phyloP scores from a whole-genome alignment of 257 asterid species.

The Knoxia roxburghii region DNA sequence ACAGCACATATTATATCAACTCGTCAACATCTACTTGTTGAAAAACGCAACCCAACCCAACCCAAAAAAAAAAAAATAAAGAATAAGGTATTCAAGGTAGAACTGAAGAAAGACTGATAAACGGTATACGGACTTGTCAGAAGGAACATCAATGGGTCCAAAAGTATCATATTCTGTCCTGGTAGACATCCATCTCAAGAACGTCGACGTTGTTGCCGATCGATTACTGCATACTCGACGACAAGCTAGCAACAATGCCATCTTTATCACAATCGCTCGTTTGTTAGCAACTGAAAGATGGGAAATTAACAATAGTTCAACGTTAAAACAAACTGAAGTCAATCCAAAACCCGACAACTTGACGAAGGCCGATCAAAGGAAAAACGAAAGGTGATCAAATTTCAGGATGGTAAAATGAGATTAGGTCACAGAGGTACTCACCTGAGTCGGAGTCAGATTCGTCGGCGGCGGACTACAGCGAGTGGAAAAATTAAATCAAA shows the following conservation, averaged over 20 bases:
- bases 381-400: too few relatives aligned
- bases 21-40: not conserved
- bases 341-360: too few relatives aligned
- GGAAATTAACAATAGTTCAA: not conserved
- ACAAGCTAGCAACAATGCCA: constrained; percentile 52
- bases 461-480: too few relatives aligned
- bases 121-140: constrained; percentile 60
- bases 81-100: not conserved
- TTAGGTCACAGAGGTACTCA: too few relatives aligned
- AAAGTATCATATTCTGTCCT: constrained; percentile 90
- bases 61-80: not conserved
- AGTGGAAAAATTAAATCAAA: too few relatives aligned
- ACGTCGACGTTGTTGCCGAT: constrained; percentile 32
- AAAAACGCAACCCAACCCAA: not conserved
- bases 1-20: not conserved
- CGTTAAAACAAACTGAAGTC: too few relatives aligned
- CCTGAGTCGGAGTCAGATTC: too few relatives aligned
- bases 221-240: constrained; percentile 51
- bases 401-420: too few relatives aligned
- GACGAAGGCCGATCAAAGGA: too few relatives aligned
- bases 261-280: constrained; percentile 9
- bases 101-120: too few relatives aligned
- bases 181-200: constrained; percentile 58
- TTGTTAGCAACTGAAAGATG: not conserved
- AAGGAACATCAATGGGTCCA: constrained; percentile 87